Percentiles rank a stretch among this genome's conserved stretches.
These are phyloP conservation scores for Wallacemonas sp. DNA, from an alignment of 208 protist genomes.

Conservation along the genomic window DNA sequence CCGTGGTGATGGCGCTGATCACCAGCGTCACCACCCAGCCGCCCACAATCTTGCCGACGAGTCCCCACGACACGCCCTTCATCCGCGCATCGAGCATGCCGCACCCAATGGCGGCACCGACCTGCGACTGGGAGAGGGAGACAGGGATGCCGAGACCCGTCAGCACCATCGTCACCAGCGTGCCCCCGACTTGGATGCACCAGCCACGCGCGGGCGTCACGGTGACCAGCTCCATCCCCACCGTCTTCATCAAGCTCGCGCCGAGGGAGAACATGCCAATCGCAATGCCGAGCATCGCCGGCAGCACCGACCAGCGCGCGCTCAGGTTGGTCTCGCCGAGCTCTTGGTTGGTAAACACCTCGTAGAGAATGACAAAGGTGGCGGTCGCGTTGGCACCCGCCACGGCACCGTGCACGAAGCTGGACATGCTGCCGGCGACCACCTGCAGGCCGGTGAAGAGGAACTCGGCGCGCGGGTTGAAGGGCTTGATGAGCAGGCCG, in stretches of 20 bases:
- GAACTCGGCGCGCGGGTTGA: conserved; percentile 85
- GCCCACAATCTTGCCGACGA: conserved; percentile 72
- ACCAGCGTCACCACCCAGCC: conserved; percentile 81
- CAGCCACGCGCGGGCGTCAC: conserved; percentile 82
- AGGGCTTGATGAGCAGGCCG: conserved; percentile 73
- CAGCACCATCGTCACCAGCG: conserved; percentile 80
- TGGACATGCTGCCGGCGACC: conserved; percentile 84
- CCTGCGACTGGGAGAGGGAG: conserved; percentile 80
- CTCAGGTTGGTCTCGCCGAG: conserved; percentile 47
- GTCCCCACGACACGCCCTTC: conserved; percentile 61
- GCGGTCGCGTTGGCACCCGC: conserved; percentile 84
- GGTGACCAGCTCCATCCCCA: conserved; percentile 82
- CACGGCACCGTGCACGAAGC: conserved; percentile 85
- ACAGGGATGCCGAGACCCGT: conserved; percentile 84
- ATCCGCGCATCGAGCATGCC: conserved; percentile 68
- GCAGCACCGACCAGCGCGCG: conserved; percentile 69
- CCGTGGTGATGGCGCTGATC: conserved; percentile 69
- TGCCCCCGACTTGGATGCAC: conserved; percentile 82
- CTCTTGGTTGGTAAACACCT: conserved; percentile 71
- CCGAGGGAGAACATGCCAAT: conserved; percentile 84
- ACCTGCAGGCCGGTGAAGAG: conserved; percentile 86
- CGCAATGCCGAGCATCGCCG: conserved; percentile 82
- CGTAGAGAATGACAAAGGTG: conserved; percentile 81
- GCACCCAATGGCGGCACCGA: conserved; percentile 79
- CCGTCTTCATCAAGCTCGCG: conserved; percentile 81